These are phyloP conservation scores for Aspergillus saccharolyticus DNA, from an alignment of 495 filamentous ascomycete species.

Conservation along the genomic window DNA sequence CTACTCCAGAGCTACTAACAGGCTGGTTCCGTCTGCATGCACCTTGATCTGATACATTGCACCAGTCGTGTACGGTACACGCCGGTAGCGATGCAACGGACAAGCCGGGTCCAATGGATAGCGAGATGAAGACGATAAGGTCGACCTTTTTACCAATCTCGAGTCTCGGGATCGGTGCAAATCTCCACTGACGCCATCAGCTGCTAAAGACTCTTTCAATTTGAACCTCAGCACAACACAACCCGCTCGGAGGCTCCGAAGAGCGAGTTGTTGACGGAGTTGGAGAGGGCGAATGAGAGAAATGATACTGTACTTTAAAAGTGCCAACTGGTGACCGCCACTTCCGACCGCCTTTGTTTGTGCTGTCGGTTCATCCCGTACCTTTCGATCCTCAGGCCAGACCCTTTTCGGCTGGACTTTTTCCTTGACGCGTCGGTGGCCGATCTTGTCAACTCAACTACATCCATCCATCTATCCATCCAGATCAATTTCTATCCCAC, in stretches of 20 bases:
- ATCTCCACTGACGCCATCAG: too few species aligned
- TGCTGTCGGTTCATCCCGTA: too few species aligned
- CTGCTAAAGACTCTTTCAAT: too few species aligned
- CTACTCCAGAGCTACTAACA: background rate
- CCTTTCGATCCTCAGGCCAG: background rate
- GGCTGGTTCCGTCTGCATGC: background rate
- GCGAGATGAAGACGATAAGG: background rate
- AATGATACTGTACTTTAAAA: too few species aligned
- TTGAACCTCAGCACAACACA: too few species aligned
- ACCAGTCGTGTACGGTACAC: background rate
- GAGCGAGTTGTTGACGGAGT: slow-evolving; percentile 34
- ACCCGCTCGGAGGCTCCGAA: too few species aligned
- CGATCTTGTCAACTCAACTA: background rate
- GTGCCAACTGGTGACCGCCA: too few species aligned
- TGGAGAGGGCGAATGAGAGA: slow-evolving; percentile 22
- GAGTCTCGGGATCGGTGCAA: too few species aligned
- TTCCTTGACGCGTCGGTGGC: background rate
- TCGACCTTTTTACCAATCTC: too few species aligned
- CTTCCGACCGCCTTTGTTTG: too few species aligned
- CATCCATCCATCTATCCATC: background rate
- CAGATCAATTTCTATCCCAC: background rate
- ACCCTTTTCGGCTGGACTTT: background rate
- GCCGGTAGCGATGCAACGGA: background rate
- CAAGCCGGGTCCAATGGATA: background rate
- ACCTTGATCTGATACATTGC: background rate